Percentiles rank a stretch among this genome's conserved stretches.
These are phyloP conservation scores for Monosporozyma yasuniensis DNA, from an alignment of 805 yeast genomes.

Conservation along the genomic window DNA sequence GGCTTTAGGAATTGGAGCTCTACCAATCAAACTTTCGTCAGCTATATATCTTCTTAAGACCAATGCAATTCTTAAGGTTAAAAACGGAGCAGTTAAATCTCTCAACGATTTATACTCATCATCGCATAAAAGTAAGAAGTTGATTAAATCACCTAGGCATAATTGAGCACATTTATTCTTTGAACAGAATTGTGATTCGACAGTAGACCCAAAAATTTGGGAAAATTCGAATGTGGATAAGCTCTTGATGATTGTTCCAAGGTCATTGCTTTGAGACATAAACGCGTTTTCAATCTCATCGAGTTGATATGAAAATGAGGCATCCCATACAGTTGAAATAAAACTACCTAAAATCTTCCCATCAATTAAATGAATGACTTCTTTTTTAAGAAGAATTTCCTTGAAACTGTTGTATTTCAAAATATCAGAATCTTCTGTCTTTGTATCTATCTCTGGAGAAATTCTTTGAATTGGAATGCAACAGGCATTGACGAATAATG, in stretches of 20 bases:
- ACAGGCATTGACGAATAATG: constrained; percentile 28
- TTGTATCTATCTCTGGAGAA: constrained; percentile 21
- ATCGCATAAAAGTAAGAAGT: constrained; percentile 29
- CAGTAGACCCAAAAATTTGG: constrained; percentile 56
- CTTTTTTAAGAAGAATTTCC: constrained; percentile 33
- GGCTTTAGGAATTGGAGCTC: constrained; percentile 56
- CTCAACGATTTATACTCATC: constrained; percentile 15
- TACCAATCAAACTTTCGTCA: constrained; percentile 49
- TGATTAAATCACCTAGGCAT: constrained; percentile 49
- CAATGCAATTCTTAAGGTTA: constrained; percentile 51
- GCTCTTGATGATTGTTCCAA: constrained; percentile 32
- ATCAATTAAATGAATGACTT: constrained; percentile 26
- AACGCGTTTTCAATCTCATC: constrained; percentile 44
- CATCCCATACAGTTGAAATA: constrained; percentile 43
- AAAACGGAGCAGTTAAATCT: constrained; percentile 35
- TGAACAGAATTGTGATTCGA: constrained; percentile 35
- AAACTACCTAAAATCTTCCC: constrained; percentile 34
- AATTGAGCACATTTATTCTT: constrained; percentile 42
- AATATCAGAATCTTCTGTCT: constrained; percentile 39
- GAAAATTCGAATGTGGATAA: constrained; percentile 38
- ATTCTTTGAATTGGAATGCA: constrained; percentile 20
- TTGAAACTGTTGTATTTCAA: constrained; percentile 38
- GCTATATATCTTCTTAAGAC: constrained; percentile 55
- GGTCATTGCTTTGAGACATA: constrained; percentile 20
- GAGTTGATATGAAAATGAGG: constrained; percentile 50